Evolutionary conservation across 1,139 yeast genomes (phyloP).

Genomic region (Yamadazyma kanchanaburiensis): DNA sequence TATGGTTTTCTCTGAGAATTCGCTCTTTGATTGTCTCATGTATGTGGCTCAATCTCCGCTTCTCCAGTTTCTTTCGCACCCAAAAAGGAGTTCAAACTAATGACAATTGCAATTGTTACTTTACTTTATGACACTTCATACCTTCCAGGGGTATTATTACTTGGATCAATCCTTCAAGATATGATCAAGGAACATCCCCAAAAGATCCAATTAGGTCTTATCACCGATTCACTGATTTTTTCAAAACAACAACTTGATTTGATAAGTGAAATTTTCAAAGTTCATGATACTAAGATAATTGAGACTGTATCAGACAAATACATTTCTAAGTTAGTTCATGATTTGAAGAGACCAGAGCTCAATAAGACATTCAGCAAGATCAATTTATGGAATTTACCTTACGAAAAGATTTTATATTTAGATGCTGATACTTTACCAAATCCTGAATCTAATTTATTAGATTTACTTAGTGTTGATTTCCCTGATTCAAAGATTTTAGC

Average conservation of each 20-base stretch:
- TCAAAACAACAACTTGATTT: constrained; percentile 24
- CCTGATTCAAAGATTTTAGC: constrained; percentile 53
- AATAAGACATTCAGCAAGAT: constrained; percentile 70
- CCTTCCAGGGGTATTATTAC: constrained; percentile 72
- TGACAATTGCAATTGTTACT: constrained; percentile 55
- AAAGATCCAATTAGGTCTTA: constrained; percentile 25
- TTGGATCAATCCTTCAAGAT: constrained; percentile 41
- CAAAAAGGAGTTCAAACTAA: constrained; percentile 1
- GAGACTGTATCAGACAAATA: constrained; percentile 12
- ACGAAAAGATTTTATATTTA: constrained; percentile 62
- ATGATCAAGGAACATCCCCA: constrained; percentile 7
- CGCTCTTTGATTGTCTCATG: no score
- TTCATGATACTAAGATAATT: constrained; percentile 28
- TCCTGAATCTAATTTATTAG: constrained; percentile 28
- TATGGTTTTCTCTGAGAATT: no score
- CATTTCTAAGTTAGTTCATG: constrained; percentile 16
- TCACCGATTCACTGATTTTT: constrained; percentile 32
- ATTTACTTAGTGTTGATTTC: constrained; percentile 29
- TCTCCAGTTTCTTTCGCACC: no score
- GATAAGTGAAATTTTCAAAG: constrained; percentile 24
- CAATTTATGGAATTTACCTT: constrained; percentile 63
- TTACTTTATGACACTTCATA: constrained; percentile 64
- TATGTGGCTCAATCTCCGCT: no score
- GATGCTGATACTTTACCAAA: constrained; percentile 80
- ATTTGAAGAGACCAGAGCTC: constrained; percentile 71